Evolutionary conservation across 768 basidiomycete genomes (phyloP), one percentile per base, ranked within the genome.

Genomic region (Leccinum variicolor): DNA sequence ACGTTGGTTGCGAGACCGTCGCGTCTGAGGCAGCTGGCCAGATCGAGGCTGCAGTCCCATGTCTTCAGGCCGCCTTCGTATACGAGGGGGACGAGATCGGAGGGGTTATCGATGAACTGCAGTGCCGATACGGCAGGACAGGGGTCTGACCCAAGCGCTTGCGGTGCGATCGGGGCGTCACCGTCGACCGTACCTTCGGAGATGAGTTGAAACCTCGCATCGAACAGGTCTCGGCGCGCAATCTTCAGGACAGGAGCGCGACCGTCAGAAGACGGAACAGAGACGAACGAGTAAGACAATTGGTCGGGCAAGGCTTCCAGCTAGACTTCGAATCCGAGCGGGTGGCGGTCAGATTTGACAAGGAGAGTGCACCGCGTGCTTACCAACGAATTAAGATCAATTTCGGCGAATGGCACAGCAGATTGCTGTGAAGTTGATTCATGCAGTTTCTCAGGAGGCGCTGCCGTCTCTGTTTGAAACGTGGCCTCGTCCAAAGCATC

Each of bases 41-140:
- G 77, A 70, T 98, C 96, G 14, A 94, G 73, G 50, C 91, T 90
- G 63, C 93, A 96, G 71, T 99, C 96, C 96, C 96, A 99, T 2
- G 94, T 98, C 74, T 98, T 98, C 52, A 98, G 71, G 6, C 96
- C 96, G 21, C 96, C 96, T 74, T 99, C 96, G 63, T 99, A 98
- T 1, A 94, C 79, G 1, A 94, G 87, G 3, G 94, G 90, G 4
- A 98, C 84, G 14, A 99, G 82, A 72, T 98, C 96, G 0, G 93
- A 92, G 0, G 89, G 89, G 1, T 87, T 84, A 61, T 93, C 89
- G 17, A 96, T 76, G 56, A 89, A 92, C 13, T 79, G 77, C 1
- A 89, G 75, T 0, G 80, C 80, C 0, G 75, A 71, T 47, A 68
- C 57, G 19, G 49, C 58, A 21, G 49, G 28, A 41, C 34, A 47